Base-by-base conservation (phyloP, 139 green algal species). In the Chlorella ohadii region DNA sequence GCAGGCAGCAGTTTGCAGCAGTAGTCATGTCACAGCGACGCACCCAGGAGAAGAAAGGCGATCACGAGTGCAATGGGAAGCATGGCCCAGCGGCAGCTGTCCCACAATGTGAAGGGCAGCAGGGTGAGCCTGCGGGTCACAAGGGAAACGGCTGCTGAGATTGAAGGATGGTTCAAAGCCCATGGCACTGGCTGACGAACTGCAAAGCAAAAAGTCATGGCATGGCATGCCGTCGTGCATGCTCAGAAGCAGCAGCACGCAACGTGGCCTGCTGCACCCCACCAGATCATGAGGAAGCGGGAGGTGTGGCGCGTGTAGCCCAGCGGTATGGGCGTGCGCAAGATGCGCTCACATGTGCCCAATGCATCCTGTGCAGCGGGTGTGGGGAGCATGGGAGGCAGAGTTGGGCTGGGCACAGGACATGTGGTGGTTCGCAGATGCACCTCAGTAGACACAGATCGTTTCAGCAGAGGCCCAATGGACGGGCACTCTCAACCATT, bases 281-380 rank as follows among this genome's bases (percentile, higher is more conserved):
- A 59, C 67, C 67, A 74, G 67, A 74, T 74, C 67, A 72, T 71
- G 56, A 87, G 59, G 83, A 73, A 87, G n/a, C 73, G 73, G 19
- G 76, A 85, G 31, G 70, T 85, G 64, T 87, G 78, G 63, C 86
- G 78, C 16, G 86, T 87, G 63, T 87, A 90, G 25, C 71, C 82
- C 47, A 90, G 72, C 9, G 86, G 86, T 33, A 90, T 84, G 15
- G 86, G 86, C 31, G 85, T 87, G 44, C 86, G 59, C 63, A 90
- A 38, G 33, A 90, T 84, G 38, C 73, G 67, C 34, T 74, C 67
- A 34, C 67, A 74, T 16, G n/a, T 36, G 22, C 67, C 67, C n/a
- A 74, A 17, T 22, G 51, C 51, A 13, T 59, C 51, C 51, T 59
- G 51, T 13, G 22, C 15, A 22, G 15, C 12, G 9, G 51, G 15